A percentile compares a stretch with the other conserved stretches of the same genome.
Evolutionary conservation across 1,139 yeast genomes (phyloP).

Genomic region (Diutina mesorugosa): DNA sequence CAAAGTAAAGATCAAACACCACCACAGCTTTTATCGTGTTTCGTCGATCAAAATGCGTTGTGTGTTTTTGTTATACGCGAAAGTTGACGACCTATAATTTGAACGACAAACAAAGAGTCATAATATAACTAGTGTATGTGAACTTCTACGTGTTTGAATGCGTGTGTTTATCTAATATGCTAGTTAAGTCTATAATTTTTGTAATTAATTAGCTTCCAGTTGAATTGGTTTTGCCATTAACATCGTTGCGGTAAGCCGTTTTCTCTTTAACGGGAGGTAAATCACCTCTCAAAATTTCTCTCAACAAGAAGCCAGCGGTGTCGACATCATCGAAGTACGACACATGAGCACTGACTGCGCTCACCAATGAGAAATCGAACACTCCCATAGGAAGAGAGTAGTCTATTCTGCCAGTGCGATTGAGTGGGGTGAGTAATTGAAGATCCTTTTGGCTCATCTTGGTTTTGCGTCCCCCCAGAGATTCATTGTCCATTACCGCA

Average conservation of each 20-base stretch:
- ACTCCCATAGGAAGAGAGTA: conserved; percentile 70
- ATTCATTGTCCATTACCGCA: conserved; percentile 1
- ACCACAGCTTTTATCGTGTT: too few species aligned
- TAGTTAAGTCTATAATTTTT: background rate
- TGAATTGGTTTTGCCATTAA: background rate
- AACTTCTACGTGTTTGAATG: too few species aligned
- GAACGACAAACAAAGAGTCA: too few species aligned
- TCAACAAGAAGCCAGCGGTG: conserved; percentile 66
- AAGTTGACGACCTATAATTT: too few species aligned
- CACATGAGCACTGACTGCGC: conserved; percentile 79
- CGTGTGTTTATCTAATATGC: background rate
- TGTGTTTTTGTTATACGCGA: too few species aligned
- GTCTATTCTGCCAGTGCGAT: conserved; percentile 40
- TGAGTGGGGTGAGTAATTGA: background rate
- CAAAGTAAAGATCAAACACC: too few species aligned
- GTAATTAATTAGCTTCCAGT: background rate
- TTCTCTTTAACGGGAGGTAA: background rate
- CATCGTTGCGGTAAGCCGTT: background rate
- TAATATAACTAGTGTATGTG: too few species aligned
- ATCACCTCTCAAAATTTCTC: conserved; percentile 26
- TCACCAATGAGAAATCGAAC: conserved; percentile 64
- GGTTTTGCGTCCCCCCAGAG: background rate
- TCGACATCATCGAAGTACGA: conserved; percentile 82
- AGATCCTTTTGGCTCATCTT: background rate
- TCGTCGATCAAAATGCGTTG: too few species aligned